Conservation (phyloP, 768 basidiomycete species). For the Termitomyces sp. region DNA sequence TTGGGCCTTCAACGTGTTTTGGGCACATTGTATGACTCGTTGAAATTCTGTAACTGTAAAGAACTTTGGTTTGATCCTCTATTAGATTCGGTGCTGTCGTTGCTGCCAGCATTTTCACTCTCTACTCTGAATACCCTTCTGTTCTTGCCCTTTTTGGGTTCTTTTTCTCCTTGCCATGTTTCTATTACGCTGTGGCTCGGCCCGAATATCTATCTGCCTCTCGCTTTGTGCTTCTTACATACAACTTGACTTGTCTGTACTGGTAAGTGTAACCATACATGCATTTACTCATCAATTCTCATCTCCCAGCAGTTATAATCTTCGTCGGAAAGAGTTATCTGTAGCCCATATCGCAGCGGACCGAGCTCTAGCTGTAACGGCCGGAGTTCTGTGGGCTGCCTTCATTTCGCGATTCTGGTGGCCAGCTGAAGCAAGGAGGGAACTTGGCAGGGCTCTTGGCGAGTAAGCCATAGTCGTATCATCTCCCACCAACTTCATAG, state of each 20-base stretch:
- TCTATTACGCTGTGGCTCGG: slow-evolving; percentile 79
- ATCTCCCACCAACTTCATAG: neutral
- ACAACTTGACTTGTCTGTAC: slow-evolving; percentile 81
- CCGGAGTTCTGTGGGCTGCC: slow-evolving; percentile 86
- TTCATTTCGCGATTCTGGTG: slow-evolving; percentile 90
- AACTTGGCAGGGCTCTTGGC: slow-evolving; percentile 78
- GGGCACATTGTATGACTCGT: slow-evolving; percentile 68
- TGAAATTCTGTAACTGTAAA: neutral
- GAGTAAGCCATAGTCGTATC: slow-evolving; percentile 45
- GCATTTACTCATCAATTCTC: neutral
- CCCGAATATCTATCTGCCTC: slow-evolving; percentile 73
- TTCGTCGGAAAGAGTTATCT: slow-evolving; percentile 54
- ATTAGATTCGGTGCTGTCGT: slow-evolving; percentile 71
- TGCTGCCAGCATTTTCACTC: slow-evolving; percentile 64
- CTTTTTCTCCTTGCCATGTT: slow-evolving; percentile 89
- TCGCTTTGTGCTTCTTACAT: slow-evolving; percentile 79
- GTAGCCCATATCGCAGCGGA: slow-evolving; percentile 68
- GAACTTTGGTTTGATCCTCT: slow-evolving; percentile 8
- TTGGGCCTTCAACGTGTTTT: slow-evolving; percentile 77
- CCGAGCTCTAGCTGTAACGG: slow-evolving; percentile 75
- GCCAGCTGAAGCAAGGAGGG: slow-evolving; percentile 90
- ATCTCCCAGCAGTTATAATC: slow-evolving; percentile 59
- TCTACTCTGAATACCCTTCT: slow-evolving; percentile 72
- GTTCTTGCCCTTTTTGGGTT: slow-evolving; percentile 81
- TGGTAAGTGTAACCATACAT: slow-evolving; percentile 34